Conservation (phyloP, 805 yeast species). For the Metschnikowia gelsemii region DNA sequence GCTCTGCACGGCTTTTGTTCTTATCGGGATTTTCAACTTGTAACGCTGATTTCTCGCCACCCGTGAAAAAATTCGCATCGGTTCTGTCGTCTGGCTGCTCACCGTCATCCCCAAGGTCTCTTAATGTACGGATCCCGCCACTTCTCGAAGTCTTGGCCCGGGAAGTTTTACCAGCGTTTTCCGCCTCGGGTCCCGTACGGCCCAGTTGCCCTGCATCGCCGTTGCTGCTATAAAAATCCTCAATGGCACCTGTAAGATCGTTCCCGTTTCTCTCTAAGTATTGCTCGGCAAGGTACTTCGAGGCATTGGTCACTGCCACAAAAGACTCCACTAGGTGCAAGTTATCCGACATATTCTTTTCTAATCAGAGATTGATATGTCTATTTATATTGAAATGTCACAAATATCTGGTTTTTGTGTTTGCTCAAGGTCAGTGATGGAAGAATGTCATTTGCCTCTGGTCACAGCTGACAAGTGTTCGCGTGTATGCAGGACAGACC, state of each 20-base stretch:
- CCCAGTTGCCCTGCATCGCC: conserved; percentile 6
- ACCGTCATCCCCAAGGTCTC: conserved; percentile 44
- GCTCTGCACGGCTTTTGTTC: conserved; percentile 31
- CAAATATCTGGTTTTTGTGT: neutral
- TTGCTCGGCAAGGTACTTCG: conserved; percentile 39
- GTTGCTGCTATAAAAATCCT: conserved; percentile 37
- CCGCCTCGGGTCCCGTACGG: conserved; percentile 4
- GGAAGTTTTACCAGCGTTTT: neutral
- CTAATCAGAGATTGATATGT: neutral
- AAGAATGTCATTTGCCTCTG: neutral
- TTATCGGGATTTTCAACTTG: conserved; percentile 74
- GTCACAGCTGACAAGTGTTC: neutral
- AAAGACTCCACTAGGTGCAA: conserved; percentile 31
- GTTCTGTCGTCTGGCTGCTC: conserved; percentile 57
- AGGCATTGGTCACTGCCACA: conserved; percentile 35
- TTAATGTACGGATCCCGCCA: conserved; percentile 37
- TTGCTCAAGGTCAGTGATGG: neutral
- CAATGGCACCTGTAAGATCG: conserved; percentile 41
- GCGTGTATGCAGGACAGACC: neutral
- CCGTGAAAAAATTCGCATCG: conserved; percentile 56
- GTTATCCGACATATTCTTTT: conserved; percentile 21
- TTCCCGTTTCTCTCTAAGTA: conserved; percentile 37
- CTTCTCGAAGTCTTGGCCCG: conserved; percentile 1
- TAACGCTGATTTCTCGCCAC: conserved; percentile 73
- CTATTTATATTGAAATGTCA: neutral